Base-by-base conservation (phyloP, 2,329 filamentous ascomycete species). In the Epichloe hybrida region DNA sequence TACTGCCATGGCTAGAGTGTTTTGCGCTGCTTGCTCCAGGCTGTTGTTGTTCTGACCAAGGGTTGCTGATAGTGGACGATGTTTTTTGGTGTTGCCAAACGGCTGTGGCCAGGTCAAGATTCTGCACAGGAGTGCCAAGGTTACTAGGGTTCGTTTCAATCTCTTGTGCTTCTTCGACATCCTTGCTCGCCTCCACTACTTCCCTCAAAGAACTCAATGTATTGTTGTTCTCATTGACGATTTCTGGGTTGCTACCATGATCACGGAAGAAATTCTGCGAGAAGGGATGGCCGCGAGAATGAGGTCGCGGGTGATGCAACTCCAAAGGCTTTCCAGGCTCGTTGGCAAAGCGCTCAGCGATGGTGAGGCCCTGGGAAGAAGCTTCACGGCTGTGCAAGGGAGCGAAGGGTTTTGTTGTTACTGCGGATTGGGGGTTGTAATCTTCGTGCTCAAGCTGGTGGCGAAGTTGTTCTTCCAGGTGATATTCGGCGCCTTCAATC, bases 401-500 rank as follows among this genome's bases (percentile, higher is more conserved):
- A 36, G 59, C 54, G 23, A 61, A 56, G 9, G 57, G 57, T 48
- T 58, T 58, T 5, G 56, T 55, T 35, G 60, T 55, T 21, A 55
- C 58, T 39, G 56, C 54, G 44, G 52, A 54, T 23, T 82, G 80
- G 2, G 83, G 83, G 59, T 81, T 86, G 61, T 87, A 84, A 57
- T 88, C 85, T 50, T 86, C 83, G 57, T 89, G 84, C 53, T 90
- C 84, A 46, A 91, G 72, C 60, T 91, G 84, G 50, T 84, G 82
- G 48, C 87, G 81, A 54, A 90, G 81, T 54, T 87, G 82, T 62
- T 89, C 81, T 62, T 90, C 86, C 54, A 93, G 67, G 59, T 91
- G 87, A 61, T 93, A 91, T 59, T 95, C 87, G 4, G 86, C 84
- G 61, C 90, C 86, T 47, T 93, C 84, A 51, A 94, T 84, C 57